phyloP scores from a whole-genome alignment of 2,329 filamentous ascomycete genomes.

The Cladophialophora yegresii region DNA sequence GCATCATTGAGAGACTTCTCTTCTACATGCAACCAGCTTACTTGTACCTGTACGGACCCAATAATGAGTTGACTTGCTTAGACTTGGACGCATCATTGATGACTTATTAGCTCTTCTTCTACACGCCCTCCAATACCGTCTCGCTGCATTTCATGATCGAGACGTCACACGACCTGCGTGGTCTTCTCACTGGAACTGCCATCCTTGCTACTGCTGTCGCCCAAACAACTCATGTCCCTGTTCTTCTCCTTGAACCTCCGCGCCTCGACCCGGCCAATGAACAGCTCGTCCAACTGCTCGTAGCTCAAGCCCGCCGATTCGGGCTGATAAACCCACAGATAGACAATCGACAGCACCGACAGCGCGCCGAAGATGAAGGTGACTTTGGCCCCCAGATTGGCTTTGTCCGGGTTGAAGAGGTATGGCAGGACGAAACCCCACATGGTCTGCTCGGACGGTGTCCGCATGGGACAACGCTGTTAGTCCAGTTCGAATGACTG shows the following conservation, averaged over 20 bases:
- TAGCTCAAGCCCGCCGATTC: slow-evolving; percentile 43
- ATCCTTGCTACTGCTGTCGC: not conserved
- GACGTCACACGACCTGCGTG: too few species aligned
- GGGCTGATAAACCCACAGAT: slow-evolving; percentile 43
- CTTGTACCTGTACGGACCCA: too few species aligned
- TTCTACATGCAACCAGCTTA: too few species aligned
- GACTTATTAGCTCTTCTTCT: not conserved
- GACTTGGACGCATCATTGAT: not conserved
- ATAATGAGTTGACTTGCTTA: too few species aligned
- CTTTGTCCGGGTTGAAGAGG: slow-evolving; percentile 42
- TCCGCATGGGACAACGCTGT: not conserved
- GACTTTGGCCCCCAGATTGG: slow-evolving; percentile 45
- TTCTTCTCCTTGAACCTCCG: slow-evolving; percentile 33
- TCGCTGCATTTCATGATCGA: too few species aligned
- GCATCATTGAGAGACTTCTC: not conserved
- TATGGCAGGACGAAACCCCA: slow-evolving; percentile 45
- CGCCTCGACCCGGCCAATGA: slow-evolving; percentile 36
- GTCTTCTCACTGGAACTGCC: not conserved
- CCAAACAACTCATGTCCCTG: not conserved
- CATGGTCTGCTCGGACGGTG: slow-evolving; percentile 33
- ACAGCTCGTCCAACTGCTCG: slow-evolving; percentile 41
- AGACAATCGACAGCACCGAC: slow-evolving; percentile 34
- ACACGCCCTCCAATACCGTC: not conserved
- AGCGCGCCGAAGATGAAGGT: slow-evolving; percentile 47
- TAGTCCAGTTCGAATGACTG: not conserved